Base-by-base conservation (phyloP, 345 rosid species). In the Syzygium grande region DNA sequence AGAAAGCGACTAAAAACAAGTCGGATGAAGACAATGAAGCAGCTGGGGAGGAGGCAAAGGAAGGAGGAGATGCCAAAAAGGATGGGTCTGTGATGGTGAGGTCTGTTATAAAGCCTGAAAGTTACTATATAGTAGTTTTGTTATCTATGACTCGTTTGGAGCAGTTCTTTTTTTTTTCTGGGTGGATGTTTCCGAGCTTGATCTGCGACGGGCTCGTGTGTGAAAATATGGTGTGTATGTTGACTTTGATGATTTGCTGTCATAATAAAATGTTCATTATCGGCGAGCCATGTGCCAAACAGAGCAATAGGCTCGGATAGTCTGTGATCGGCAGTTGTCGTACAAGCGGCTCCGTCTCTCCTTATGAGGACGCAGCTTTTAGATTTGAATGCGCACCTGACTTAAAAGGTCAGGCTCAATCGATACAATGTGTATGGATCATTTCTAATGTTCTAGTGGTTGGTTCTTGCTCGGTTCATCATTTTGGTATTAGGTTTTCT, bases 51-150 rank as follows among this genome's bases (percentile, higher is more conserved):
- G 91, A 86, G 53, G 51, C 43, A 85, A 86, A 55, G 87, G 34
- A 79, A 34, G 52, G 38, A 78, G 43, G 84, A 73, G 51, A 25
- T 4, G 38, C 46, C 2, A 8, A 52, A 53, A 92, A 53, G 97
- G 96, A 27, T 95, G 95, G 38, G 38, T 34, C 38, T 34, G 38
- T 34, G 38, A 34, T 34, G 38, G 38, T 34, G 38, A 34, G 38
- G 49, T 73, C 49, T 73, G 80, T 19, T 22, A 17, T 19, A 73
- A 73, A 73, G 80, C 80, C 49, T 73, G 41, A 73, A 73, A 38
- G 80, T 73, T 68, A 68, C 79, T 34, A 4, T 10, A 17, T 17
- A 34, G 46, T 34, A 34, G 53, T 94, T 92, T 8, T 95, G 98
- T 29, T 68, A 16, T 73, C 80, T 34, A 73, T 34, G 80, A 73